Evolutionary conservation across 768 basidiomycete genomes (phyloP), one percentile per base, ranked within the genome.

Genomic region (Leccinum variicolor): DNA sequence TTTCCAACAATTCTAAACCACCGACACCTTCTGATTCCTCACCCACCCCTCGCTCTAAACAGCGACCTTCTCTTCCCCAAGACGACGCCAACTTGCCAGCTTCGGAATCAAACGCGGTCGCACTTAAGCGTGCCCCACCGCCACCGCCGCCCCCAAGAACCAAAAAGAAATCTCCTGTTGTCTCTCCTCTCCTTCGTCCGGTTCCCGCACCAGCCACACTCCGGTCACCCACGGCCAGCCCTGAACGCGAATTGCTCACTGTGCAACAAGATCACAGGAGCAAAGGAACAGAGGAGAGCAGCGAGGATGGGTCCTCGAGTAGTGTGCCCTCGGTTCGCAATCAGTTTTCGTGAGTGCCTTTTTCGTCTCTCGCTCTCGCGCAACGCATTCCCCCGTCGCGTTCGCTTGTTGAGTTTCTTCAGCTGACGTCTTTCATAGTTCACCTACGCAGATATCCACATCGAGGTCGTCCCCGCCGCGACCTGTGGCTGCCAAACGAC

Each of bases 161-260:
- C 56, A 67, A 79, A 73, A 73, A 66, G 47, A 45, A 76, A 3
- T 77, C 77, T 2, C 76, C 80, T 17, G 61, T 69, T 17, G 72
- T 72, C 25, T 80, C 84, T 1, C 83, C 84, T 19, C 72, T 81
- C n/a, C 65, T 83, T 54, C 77, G 81, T 15, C 83, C 85, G 0
- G 77, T 81, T 6, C 77, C 79, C 14, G 62, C 73, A 15, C 79
- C 81, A 7, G 62, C 66, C 14, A 54, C 64, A 5, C 62, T 71
- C 2, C 39, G 63, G 29, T 61, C 66, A 2, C 60, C 64, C n/a
- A 59, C 8, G 36, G 33, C 53, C 3, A 69, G 72, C 33, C 63
- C 65, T 6, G 69, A 72, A 23, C 58, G 8, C 5, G 59, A 58
- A 34, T 25, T 50, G 10, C 56, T 47, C 17, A 21, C 43, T 14